Evolutionary conservation across 805 yeast species (phyloP).

Genomic region (Schwanniomyces vanrijiae): DNA sequence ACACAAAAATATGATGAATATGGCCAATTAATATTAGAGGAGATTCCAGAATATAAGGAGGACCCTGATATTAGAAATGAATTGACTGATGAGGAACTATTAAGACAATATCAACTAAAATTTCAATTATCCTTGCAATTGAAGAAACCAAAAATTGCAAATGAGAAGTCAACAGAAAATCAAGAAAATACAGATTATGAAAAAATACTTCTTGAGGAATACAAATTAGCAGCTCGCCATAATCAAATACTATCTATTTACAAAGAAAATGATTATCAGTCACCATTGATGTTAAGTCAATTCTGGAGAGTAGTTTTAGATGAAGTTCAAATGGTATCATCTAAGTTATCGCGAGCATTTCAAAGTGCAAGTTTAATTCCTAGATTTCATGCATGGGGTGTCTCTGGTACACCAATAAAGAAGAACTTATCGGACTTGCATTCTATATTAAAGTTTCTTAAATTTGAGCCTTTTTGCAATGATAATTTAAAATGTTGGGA

Average conservation of each 20-base stretch:
- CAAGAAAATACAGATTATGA: slow-evolving; percentile 32
- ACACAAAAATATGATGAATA: slow-evolving; percentile 7
- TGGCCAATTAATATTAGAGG: slow-evolving; percentile 9
- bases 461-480: slow-evolving; percentile 63
- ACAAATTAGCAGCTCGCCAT: slow-evolving; percentile 27
- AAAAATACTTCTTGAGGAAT: slow-evolving; percentile 32
- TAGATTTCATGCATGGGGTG: slow-evolving; percentile 93
- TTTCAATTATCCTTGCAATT: slow-evolving; percentile 25
- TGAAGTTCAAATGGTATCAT: slow-evolving; percentile 92
- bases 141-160: slow-evolving; percentile 28
- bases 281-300: slow-evolving; percentile 78
- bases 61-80: background rate
- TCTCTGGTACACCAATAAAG: slow-evolving; percentile 90
- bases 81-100: slow-evolving; percentile 4
- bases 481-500: slow-evolving; percentile 46
- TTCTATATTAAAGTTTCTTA: slow-evolving; percentile 67
- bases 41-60: background rate
- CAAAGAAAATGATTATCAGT: slow-evolving; percentile 53
- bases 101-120: slow-evolving; percentile 19
- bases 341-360: slow-evolving; percentile 72
- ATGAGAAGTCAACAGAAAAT: slow-evolving; percentile 15
- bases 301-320: slow-evolving; percentile 91
- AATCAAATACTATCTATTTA: slow-evolving; percentile 22
- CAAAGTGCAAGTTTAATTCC: slow-evolving; percentile 78
- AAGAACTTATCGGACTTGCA: slow-evolving; percentile 64